These are phyloP conservation scores for Talaromyces marneffei DNA, from an alignment of 2,329 filamentous ascomycete species.

Conservation along the genomic window DNA sequence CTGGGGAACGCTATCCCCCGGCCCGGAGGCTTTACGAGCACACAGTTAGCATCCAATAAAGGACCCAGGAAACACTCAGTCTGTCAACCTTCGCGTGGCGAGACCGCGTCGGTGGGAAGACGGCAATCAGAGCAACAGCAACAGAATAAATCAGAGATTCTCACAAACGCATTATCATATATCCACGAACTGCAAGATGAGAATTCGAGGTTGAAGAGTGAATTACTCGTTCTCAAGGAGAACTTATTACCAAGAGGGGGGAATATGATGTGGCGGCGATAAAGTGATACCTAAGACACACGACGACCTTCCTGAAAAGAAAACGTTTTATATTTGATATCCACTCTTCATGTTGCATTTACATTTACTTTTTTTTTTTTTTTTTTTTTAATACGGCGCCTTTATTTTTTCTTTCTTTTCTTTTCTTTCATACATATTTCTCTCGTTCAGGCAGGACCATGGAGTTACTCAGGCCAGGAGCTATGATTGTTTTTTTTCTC, in stretches of 20 bases:
- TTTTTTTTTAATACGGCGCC: not conserved
- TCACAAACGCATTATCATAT: conserved; percentile 14
- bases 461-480: not conserved
- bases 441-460: not conserved
- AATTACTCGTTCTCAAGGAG: conserved; percentile 14
- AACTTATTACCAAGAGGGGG: conserved; percentile 12
- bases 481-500: not conserved
- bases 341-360: not conserved
- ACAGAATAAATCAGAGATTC: conserved; percentile 16
- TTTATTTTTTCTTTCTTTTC: not conserved
- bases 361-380: not conserved
- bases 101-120: not conserved
- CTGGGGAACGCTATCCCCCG: conserved; percentile 32
- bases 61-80: conserved; percentile 7
- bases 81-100: not conserved
- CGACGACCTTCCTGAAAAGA: not conserved
- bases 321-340: not conserved
- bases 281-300: not conserved
- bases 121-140: conserved; percentile 7
- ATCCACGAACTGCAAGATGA: conserved; percentile 14
- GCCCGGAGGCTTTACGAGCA: not conserved
- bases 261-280: conserved; percentile 15
- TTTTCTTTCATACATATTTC: not conserved
- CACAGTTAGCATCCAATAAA: conserved; percentile 10
- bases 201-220: conserved; percentile 13